Evolutionary conservation across 108 stramenopile genomes (phyloP), one percentile per base, ranked within the genome.

Genomic region (Nitzschia sp.): DNA sequence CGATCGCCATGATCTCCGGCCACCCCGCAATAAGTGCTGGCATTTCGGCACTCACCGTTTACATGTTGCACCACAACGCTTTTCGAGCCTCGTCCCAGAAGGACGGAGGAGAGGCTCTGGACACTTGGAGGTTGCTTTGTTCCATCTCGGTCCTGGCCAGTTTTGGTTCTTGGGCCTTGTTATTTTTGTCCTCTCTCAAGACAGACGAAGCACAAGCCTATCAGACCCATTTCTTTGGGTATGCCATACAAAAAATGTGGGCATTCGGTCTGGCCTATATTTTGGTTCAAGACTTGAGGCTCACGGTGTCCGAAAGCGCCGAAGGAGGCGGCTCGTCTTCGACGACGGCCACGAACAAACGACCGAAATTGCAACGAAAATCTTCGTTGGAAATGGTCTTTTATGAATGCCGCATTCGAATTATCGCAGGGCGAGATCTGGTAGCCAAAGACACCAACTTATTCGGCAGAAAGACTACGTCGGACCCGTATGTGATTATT

Each of bases 401-500:
- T 2, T 41, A 44, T 13, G 45, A 66, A 54, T 6, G 53, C 2
- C 29, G 45, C 9, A 53, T 69, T 19, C 45, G 45, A 0, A 27
- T 69, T 28, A 21, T 69, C 15, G 27, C 28, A 47, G 68, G 68
- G 5, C 25, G 57, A 8, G 31, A 58, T 34, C n/a, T 69, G 45
- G 68, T 69, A 26, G 56, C 68, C 25, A 69, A 58, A 23, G 68
- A 69, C 28, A 26, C 33, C 2, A 48, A 46, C 28, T 4, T 66
- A 1, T 69, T 69, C 19, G 28, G 56, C 3, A 29, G 50, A 50
- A 47, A 19, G 11, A 47, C 28, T 13, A 32, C 56, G 15, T 58
- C 57, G 17, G 68, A 69, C 36, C 68, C 68, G 0, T 69, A 69
- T 26, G 68, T 69, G 3, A 8, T 28, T 16, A 16, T 69, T 15